Evolutionary conservation across 371 early-diverging fungal species (phyloP).

Genomic region (Circinella umbellata): DNA sequence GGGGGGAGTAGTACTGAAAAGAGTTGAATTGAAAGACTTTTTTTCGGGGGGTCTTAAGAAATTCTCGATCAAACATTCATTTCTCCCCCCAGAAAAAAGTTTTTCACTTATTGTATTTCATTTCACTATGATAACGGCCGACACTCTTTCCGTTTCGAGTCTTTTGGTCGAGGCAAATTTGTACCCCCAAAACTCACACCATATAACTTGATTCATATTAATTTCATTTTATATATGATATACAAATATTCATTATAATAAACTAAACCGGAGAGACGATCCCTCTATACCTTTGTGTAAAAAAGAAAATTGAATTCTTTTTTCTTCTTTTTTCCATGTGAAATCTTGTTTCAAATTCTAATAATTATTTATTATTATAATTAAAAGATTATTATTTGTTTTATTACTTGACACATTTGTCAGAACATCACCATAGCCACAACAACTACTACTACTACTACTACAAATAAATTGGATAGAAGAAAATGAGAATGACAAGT

Average conservation of each 20-base stretch:
- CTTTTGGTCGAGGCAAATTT: slow-evolving; percentile 5
- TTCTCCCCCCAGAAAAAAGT: neutral
- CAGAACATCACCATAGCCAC: no score
- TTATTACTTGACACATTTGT: no score
- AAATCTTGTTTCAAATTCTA: neutral
- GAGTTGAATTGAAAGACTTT: no score
- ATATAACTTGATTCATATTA: neutral
- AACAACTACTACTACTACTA: no score
- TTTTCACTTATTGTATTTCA: neutral
- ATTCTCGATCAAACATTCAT: neutral
- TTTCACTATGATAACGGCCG: slow-evolving; percentile 13
- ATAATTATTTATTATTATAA: no score
- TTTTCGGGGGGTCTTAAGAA: neutral
- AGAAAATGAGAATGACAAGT: no score
- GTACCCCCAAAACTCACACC: neutral
- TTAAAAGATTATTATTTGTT: no score
- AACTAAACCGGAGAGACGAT: no score
- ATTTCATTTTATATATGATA: slow-evolving; percentile 7
- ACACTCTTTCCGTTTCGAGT: slow-evolving; percentile 1
- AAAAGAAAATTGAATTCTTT: neutral
- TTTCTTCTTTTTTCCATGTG: slow-evolving; percentile 3
- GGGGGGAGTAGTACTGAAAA: neutral
- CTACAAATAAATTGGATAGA: no score
- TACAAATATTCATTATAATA: no score
- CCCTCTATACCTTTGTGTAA: neutral